These are phyloP conservation scores for Albizia julibrissin DNA, from an alignment of 306 rosid genomes.

Conservation along the genomic window DNA sequence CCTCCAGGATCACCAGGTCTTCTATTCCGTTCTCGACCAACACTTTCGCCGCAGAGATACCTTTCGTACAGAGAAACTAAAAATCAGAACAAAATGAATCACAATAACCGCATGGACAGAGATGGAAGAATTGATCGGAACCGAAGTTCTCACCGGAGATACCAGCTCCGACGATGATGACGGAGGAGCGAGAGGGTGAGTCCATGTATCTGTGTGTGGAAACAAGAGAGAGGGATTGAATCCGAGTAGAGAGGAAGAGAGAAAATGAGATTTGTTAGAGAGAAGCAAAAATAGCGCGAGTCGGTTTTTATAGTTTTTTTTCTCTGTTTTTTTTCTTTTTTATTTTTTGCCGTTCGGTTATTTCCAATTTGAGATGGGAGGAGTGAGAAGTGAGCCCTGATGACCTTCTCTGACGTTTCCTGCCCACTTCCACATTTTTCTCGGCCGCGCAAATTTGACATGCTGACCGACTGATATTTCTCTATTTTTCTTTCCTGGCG, in stretches of 20 bases:
- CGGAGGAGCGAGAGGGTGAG: conserved; percentile 69
- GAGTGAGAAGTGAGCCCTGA: not conserved
- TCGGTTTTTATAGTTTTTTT: conserved; percentile 59
- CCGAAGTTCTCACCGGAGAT: conserved; percentile 62
- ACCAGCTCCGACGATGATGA: conserved; percentile 90
- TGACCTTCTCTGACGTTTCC: not conserved
- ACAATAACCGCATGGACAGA: not conserved
- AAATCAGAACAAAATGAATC: conserved; percentile 21
- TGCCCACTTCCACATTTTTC: not conserved
- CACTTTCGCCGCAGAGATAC: conserved; percentile 83
- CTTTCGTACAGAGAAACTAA: conserved; percentile 33
- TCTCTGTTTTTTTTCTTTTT: not conserved
- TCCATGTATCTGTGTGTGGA: conserved; percentile 52
- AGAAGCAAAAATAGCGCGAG: conserved; percentile 65
- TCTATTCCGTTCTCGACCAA: conserved; percentile 71
- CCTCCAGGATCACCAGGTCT: conserved; percentile 81
- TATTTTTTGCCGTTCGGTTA: not conserved
- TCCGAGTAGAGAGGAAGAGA: not conserved
- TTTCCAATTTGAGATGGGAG: not conserved
- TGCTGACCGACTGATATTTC: not conserved
- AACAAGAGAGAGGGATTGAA: conserved; percentile 5
- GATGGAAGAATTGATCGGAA: not conserved
- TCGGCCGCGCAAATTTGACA: not conserved
- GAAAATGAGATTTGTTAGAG: conserved; percentile 25
- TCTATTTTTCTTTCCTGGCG: not conserved